Evolutionary conservation across 1,284 basidiomycete species (phyloP).

Genomic region (Puccinia brachypodii): DNA sequence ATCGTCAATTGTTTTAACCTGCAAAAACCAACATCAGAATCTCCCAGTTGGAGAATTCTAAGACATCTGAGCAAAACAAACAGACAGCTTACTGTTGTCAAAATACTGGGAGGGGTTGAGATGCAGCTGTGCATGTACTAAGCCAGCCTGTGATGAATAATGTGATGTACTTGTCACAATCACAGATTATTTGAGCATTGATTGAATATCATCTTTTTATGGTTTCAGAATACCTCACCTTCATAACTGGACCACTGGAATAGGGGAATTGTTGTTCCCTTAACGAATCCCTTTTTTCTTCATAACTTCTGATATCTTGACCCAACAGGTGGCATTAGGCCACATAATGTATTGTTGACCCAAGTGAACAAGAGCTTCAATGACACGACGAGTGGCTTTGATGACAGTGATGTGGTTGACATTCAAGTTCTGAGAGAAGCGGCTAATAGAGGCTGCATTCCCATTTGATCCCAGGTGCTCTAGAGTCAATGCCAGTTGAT

Average conservation of each 20-base stretch:
- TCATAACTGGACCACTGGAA: neutral
- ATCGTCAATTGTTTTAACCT: neutral
- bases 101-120: neutral
- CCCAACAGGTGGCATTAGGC: neutral
- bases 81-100: neutral
- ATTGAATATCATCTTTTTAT: conserved; percentile 6
- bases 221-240: conserved; percentile 4
- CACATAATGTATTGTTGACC: neutral
- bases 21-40: too few species aligned
- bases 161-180: neutral
- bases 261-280: conserved; percentile 18
- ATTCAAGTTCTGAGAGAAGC: neutral
- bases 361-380: neutral
- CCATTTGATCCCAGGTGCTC: conserved; percentile 23
- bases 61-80: neutral
- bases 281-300: conserved; percentile 10
- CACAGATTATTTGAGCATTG: conserved; percentile 23
- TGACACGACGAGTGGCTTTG: neutral
- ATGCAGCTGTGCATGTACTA: neutral
- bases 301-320: neutral
- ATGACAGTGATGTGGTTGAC: conserved; percentile 2
- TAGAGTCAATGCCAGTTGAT: conserved; percentile 25
- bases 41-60: neutral
- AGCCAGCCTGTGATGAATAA: conserved; percentile 19
- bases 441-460: neutral